A percentile compares a stretch with the other conserved stretches of the same genome.
Evolutionary conservation across 2,329 filamentous ascomycete species (phyloP).

Genomic region (Aspergillus spinulosporus): DNA sequence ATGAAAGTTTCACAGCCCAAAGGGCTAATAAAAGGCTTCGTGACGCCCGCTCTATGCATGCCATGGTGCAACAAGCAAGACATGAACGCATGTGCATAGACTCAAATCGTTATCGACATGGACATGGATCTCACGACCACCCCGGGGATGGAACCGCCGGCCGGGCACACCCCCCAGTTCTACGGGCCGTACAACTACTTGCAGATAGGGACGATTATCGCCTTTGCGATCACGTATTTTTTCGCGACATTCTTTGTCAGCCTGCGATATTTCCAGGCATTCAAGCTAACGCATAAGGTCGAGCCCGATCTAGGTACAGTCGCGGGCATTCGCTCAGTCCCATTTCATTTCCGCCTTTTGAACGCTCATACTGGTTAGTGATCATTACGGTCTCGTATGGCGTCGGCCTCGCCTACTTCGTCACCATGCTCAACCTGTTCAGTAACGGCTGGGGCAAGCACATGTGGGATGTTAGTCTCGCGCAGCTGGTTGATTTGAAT

Average conservation of each 20-base stretch:
- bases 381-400: slow-evolving; percentile 17
- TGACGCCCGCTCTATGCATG: no score
- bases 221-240: slow-evolving; percentile 14
- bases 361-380: slow-evolving; percentile 3
- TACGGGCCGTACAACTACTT: slow-evolving; percentile 17
- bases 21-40: no score
- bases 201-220: slow-evolving; percentile 16
- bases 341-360: neutral
- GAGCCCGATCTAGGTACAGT: slow-evolving; percentile 12
- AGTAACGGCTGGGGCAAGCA: slow-evolving; percentile 18
- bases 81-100: no score
- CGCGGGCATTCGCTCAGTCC: no score
- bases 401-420: slow-evolving; percentile 11
- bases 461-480: slow-evolving; percentile 15
- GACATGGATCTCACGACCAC: slow-evolving; percentile 13
- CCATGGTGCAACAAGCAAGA: no score
- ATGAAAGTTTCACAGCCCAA: no score
- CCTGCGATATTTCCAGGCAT: slow-evolving; percentile 17
- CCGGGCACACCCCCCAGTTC: slow-evolving; percentile 15
- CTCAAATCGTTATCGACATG: no score
- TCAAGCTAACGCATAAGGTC: slow-evolving; percentile 15
- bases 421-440: slow-evolving; percentile 9
- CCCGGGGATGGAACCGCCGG: slow-evolving; percentile 17
- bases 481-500: slow-evolving; percentile 15
- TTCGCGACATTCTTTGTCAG: slow-evolving; percentile 14